These are phyloP conservation scores for Alisma plantagoaquatica DNA, from an alignment of 106 monocot species.

Conservation along the genomic window DNA sequence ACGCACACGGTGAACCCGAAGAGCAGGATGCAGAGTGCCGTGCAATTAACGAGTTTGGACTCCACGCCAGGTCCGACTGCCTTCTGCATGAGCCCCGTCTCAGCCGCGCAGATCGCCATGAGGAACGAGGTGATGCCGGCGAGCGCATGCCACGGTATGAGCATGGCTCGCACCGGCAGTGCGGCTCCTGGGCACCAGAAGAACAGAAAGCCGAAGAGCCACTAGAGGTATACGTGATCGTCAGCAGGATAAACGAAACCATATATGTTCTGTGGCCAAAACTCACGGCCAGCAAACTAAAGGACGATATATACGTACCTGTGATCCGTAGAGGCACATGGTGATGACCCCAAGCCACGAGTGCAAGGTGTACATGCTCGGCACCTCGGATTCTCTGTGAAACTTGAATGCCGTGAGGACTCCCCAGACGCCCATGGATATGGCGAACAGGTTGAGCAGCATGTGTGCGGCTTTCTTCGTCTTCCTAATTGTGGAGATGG, in stretches of 20 bases:
- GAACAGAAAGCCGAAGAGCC: constrained; percentile 59
- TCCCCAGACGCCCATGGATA: constrained; percentile 47
- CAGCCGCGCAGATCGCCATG: constrained; percentile 61
- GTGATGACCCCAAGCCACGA: constrained; percentile 84
- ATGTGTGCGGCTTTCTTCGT: constrained; percentile 46
- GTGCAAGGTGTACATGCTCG: constrained; percentile 52
- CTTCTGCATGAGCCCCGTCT: constrained; percentile 63
- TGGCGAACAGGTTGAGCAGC: constrained; percentile 48
- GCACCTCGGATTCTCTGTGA: constrained; percentile 21
- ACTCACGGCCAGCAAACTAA: too few species aligned
- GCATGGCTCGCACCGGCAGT: constrained; percentile 18
- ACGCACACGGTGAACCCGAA: constrained; percentile 59
- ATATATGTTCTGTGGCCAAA: too few species aligned
- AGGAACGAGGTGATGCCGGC: constrained; percentile 65
- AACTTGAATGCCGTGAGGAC: constrained; percentile 45
- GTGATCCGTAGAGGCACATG: constrained; percentile 56
- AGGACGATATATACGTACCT: too few species aligned
- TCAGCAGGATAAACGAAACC: too few species aligned
- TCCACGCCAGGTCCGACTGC: constrained; percentile 28
- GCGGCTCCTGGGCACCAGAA: constrained; percentile 63
- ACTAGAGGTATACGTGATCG: constrained; percentile 57
- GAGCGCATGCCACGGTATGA: constrained; percentile 38
- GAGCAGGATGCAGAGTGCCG: constrained; percentile 60
- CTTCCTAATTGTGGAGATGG: constrained; percentile 17
- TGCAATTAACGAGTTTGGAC: constrained; percentile 57